These are phyloP conservation scores for Arctium lappa DNA, from an alignment of 129 eudicot genomes.

Conservation along the genomic window DNA sequence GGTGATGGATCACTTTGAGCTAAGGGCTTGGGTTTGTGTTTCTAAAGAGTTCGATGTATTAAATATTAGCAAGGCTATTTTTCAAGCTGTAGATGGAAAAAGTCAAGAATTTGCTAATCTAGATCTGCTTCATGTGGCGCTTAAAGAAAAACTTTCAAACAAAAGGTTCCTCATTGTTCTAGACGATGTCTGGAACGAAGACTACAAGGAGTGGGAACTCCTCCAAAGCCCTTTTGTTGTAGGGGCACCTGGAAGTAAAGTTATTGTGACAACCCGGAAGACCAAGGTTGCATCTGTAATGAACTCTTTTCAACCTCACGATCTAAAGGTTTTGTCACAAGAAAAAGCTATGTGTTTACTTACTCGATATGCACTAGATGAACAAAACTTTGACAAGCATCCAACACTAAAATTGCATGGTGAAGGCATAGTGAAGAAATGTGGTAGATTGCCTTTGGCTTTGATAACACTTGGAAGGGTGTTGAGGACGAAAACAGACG, in stretches of 20 bases:
- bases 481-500: background rate
- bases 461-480: background rate
- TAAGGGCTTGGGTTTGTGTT: background rate
- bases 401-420: background rate
- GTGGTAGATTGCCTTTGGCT: background rate
- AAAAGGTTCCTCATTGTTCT: background rate
- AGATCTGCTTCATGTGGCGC: conserved; percentile 22
- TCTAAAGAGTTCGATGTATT: background rate
- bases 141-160: conserved; percentile 11
- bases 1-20: background rate
- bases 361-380: background rate
- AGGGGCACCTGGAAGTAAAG: background rate
- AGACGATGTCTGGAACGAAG: conserved; percentile 4
- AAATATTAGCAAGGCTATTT: background rate
- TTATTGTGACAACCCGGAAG: conserved; percentile 11
- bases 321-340: background rate
- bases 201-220: conserved; percentile 20
- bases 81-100: background rate
- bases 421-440: background rate
- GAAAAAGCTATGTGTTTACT: conserved; percentile 6
- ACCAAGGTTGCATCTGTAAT: conserved; percentile 5
- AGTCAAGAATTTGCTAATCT: conserved; percentile 9
- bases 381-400: background rate
- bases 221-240: conserved; percentile 16
- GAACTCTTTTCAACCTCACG: background rate